Conservation (phyloP, 345 rosid species). For the Turnera subulata region DNA sequence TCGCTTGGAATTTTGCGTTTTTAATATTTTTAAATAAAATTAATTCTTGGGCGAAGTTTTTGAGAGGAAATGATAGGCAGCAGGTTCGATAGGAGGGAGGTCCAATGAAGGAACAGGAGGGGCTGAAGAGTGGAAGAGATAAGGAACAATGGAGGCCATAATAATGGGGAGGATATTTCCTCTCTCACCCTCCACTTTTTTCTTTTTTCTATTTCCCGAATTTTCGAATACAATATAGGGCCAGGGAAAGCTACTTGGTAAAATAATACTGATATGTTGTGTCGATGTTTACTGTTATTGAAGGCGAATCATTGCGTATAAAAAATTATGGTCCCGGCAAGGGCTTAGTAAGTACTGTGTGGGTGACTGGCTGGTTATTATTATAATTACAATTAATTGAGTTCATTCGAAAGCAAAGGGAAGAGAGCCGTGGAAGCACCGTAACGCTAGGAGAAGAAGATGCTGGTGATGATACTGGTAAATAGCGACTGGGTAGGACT, state of each 20-base stretch:
- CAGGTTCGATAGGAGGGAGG: conserved; percentile 21
- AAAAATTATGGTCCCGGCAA: too few species aligned
- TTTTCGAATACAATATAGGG: not conserved
- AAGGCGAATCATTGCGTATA: too few species aligned
- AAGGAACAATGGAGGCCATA: conserved; percentile 44
- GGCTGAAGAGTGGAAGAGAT: conserved; percentile 34
- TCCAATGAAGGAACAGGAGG: conserved; percentile 26
- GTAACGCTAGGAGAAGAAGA: too few species aligned
- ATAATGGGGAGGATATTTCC: conserved; percentile 25
- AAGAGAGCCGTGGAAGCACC: too few species aligned
- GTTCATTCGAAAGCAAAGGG: too few species aligned
- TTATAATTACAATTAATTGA: too few species aligned
- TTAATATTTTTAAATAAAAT: not conserved
- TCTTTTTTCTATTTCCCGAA: not conserved
- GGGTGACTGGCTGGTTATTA: too few species aligned
- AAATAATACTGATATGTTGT: too few species aligned
- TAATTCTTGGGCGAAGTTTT: not conserved
- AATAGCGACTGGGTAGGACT: too few species aligned
- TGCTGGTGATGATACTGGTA: too few species aligned
- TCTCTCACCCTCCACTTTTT: not conserved
- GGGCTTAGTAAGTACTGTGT: too few species aligned
- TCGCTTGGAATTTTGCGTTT: not conserved
- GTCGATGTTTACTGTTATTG: too few species aligned
- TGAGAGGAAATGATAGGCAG: conserved; percentile 7
- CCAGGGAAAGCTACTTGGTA: not conserved